A percentile compares a stretch with the other conserved stretches of the same genome.
Evolutionary conservation across 1,284 basidiomycete genomes (phyloP).

Genomic region (Phaffia rhodozyma): DNA sequence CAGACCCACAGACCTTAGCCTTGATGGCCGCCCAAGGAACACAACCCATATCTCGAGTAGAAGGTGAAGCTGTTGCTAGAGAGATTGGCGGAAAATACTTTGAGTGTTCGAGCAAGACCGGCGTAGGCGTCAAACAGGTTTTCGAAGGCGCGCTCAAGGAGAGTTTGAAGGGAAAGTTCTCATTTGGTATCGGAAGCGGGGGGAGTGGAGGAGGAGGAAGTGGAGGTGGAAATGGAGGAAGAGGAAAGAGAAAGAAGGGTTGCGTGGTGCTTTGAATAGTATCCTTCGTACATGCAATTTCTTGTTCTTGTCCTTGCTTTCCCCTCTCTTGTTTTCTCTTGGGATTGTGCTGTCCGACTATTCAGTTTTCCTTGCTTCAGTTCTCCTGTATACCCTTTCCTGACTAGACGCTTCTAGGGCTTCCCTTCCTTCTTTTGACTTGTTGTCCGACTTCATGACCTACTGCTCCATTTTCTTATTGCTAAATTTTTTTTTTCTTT

Average conservation of each 20-base stretch:
- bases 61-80: constrained; percentile 65
- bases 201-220: constrained; percentile 58
- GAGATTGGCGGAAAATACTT: constrained; percentile 93
- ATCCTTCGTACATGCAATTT: no score
- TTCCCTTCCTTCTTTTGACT: no score
- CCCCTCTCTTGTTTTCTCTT: no score
- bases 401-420: no score
- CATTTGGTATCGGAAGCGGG: constrained; percentile 34
- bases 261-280: constrained; percentile 58
- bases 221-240: constrained; percentile 45
- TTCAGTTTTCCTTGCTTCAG: no score
- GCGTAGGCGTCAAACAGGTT: constrained; percentile 78
- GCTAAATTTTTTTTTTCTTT: no score
- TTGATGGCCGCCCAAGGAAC: constrained; percentile 89
- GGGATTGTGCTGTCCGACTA: no score
- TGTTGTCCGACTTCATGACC: no score
- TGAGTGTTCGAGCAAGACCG: constrained; percentile 89
- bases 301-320: not conserved
- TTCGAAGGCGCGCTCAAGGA: constrained; percentile 82
- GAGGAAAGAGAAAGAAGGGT: constrained; percentile 60
- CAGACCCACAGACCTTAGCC: constrained; percentile 74
- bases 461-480: no score
- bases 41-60: constrained; percentile 64
- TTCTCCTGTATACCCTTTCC: no score
- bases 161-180: constrained; percentile 48